phyloP scores from a whole-genome alignment of 495 filamentous ascomycete species.

The Xylaria cubensis region DNA sequence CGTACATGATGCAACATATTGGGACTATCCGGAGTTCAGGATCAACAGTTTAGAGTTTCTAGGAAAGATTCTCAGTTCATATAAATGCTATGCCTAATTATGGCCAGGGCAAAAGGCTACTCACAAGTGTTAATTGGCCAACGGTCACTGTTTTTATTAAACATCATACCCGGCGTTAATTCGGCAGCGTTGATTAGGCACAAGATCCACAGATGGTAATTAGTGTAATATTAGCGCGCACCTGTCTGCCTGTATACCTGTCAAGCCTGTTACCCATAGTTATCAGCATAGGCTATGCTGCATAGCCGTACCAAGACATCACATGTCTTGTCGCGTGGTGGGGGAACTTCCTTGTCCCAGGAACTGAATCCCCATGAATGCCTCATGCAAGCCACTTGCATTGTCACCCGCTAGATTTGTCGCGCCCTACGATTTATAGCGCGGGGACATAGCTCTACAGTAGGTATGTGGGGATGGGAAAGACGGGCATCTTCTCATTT shows the following conservation, averaged over 20 bases:
- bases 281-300: too few species aligned
- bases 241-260: neutral
- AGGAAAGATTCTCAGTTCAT: too few species aligned
- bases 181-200: slow-evolving; percentile 23
- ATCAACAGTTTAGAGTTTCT: neutral
- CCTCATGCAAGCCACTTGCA: slow-evolving; percentile 26
- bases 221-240: neutral
- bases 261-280: too few species aligned
- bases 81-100: slow-evolving; percentile 13
- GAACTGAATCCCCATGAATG: slow-evolving; percentile 22
- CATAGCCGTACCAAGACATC: neutral
- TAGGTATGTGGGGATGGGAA: neutral
- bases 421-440: slow-evolving; percentile 16
- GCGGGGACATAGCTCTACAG: neutral
- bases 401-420: slow-evolving; percentile 21
- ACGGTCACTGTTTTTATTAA: neutral
- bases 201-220: slow-evolving; percentile 1
- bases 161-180: slow-evolving; percentile 1
- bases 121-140: slow-evolving; percentile 9
- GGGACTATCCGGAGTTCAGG: neutral
- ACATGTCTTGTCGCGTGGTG: neutral
- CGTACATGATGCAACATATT: slow-evolving; percentile 5
- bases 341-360: slow-evolving; percentile 16
- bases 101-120: neutral
- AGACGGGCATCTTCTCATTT: slow-evolving; percentile 2